phyloP scores from a whole-genome alignment of 306 rosid species.

The Quercus agrifolia region DNA sequence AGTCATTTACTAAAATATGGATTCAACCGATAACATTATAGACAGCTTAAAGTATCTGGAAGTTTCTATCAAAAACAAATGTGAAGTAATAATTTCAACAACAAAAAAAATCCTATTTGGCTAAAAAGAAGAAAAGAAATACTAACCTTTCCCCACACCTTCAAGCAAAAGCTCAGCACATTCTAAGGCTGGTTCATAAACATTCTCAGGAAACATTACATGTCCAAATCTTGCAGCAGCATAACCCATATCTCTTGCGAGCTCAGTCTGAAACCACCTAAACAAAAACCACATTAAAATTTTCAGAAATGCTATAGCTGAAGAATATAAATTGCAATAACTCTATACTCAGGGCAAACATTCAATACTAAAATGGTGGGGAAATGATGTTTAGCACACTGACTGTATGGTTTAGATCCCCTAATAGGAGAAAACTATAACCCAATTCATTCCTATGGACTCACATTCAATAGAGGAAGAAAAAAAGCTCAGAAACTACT shows the following conservation, averaged over 20 bases:
- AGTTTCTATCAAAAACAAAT: constrained; percentile 1
- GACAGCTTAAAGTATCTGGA: constrained; percentile 18
- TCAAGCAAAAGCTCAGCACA: constrained; percentile 92
- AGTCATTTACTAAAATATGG: constrained; percentile 1
- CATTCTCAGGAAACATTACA: constrained; percentile 98
- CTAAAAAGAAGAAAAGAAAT: constrained; percentile 7
- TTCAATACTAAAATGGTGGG: neutral
- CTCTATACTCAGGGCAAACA: constrained; percentile 13
- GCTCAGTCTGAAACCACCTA: constrained; percentile 97
- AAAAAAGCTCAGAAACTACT: constrained; percentile 11
- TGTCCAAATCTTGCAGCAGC: constrained; percentile 95
- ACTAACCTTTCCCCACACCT: constrained; percentile 84
- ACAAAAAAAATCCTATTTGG: neutral
- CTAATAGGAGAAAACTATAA: neutral
- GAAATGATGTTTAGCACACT: neutral
- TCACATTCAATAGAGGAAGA: neutral
- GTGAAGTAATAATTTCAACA: constrained; percentile 2
- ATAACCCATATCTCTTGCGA: constrained; percentile 92
- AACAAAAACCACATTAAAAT: constrained; percentile 43
- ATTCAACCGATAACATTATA: constrained; percentile 5
- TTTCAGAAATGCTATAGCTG: constrained; percentile 33
- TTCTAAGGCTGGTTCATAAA: constrained; percentile 83
- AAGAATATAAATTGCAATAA: constrained; percentile 8
- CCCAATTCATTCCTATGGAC: too few species aligned
- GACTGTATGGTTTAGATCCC: neutral